Evolutionary conservation across 1,139 yeast species (phyloP), one percentile per base, ranked within the genome.

Genomic region (Pichia sp.): DNA sequence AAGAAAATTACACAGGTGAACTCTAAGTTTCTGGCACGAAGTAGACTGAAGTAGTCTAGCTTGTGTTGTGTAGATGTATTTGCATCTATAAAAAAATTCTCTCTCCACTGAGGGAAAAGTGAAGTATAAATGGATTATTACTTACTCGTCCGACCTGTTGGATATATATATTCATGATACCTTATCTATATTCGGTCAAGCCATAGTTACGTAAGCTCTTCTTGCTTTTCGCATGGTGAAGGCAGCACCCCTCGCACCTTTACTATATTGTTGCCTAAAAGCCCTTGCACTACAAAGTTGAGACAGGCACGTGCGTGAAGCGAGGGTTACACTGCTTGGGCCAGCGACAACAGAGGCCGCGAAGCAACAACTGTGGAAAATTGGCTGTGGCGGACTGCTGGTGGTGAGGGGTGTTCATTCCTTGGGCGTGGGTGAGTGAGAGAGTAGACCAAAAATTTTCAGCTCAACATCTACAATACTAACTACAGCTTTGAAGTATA

Each of bases 21-120:
- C 73, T 83, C 82, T 72, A 80, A 73, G 76, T 78, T 62, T 70
- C 74, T 71, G 75, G 82, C 77, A 64, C 78, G 78, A 77, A 80
- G 61, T 68, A 75, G 62, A 70, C 78, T 57, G 23, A 54, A 40
- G 16, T 58, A 41, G 47, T 32, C n/a, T 38, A 26, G 16, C 38
- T 13, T 13, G 31, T 13, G 1, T 38, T 16, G n/a, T 31, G 36
- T 46, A 32, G 13, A 36, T n/a, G 16, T 36, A 36, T 36, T 11
- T 36, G 16, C 13, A 34, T 8, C 8, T 34, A 34, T 34, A 34
- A 8, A 34, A 31, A 31, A 6, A 31, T 7, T 31, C 34, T 6
- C 6, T 31, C n/a, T 31, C 34, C 8, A 31, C 34, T 7, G 6
- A 7, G 34, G 34, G 34, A 31, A 7, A 40, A 40, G 13, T 40